phyloP scores from a whole-genome alignment of 2,329 filamentous ascomycete species.

The Pseudopyricularia cyperi region DNA sequence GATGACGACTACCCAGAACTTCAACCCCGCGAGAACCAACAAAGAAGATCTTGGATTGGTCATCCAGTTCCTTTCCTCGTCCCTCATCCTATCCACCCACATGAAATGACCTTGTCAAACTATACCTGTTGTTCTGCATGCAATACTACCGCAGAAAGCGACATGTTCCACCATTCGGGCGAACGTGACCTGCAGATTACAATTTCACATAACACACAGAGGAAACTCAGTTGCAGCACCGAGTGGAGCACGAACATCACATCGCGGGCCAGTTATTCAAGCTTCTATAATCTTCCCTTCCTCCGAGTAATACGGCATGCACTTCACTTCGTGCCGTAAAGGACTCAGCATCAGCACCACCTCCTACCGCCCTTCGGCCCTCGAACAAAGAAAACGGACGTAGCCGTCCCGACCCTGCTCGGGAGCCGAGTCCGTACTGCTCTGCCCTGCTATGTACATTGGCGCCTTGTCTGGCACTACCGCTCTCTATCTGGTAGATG shows the following conservation, averaged over 20 bases:
- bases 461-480: neutral
- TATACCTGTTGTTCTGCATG: too few species aligned
- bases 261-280: neutral
- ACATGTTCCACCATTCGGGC: too few species aligned
- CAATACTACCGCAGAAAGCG: too few species aligned
- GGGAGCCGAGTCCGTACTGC: neutral
- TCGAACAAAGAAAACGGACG: neutral
- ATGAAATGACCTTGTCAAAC: too few species aligned
- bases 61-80: neutral
- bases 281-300: neutral
- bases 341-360: neutral
- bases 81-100: neutral
- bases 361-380: neutral
- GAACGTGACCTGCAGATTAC: too few species aligned
- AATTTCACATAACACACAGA: too few species aligned
- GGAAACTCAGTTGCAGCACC: neutral
- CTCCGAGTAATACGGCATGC: neutral
- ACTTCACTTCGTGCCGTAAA: neutral
- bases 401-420: neutral
- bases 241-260: neutral
- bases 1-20: too few species aligned
- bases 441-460: neutral
- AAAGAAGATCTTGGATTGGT: neutral
- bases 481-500: neutral
- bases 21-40: too few species aligned